Conservation (phyloP, 495 filamentous ascomycete genomes). For the Pyrenula aspistea region DNA sequence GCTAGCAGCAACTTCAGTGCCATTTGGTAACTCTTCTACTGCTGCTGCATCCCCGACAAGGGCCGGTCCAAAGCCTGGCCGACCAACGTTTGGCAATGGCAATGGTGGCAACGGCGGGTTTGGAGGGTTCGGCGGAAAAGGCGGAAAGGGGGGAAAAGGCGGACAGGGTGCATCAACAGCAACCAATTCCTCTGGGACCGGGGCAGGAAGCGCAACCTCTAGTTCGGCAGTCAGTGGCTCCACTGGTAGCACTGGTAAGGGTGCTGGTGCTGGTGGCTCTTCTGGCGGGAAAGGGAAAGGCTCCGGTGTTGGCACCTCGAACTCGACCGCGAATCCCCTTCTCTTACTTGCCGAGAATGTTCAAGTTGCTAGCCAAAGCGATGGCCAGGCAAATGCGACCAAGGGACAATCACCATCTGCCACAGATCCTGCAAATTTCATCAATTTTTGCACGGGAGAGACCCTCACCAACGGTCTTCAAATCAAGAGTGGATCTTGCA, state of each 20-base stretch:
- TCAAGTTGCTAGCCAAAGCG: slow-evolving; percentile 33
- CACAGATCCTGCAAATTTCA: slow-evolving; percentile 40
- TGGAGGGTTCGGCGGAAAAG: background rate
- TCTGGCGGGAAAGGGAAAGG: background rate
- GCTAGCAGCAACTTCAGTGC: background rate
- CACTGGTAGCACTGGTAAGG: background rate
- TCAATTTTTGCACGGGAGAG: slow-evolving; percentile 57
- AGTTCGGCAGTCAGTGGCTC: background rate
- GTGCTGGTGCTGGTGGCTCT: too few relatives aligned
- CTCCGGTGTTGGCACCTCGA: background rate
- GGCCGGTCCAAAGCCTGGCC: background rate
- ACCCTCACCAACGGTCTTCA: slow-evolving; percentile 60
- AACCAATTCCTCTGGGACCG: background rate
- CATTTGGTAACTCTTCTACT: background rate
- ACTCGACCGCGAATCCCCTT: background rate
- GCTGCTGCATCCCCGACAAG: background rate
- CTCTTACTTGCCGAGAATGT: slow-evolving; percentile 7
- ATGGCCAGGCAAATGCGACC: slow-evolving; percentile 19
- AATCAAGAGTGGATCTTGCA: slow-evolving; percentile 52
- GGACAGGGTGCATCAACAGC: background rate
- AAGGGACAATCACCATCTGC: slow-evolving; percentile 37
- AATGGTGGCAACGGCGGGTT: background rate
- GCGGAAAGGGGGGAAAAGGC: background rate
- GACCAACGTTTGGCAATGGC: background rate
- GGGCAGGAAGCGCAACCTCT: background rate